Percentiles rank a stretch among this genome's conserved stretches.
Evolutionary conservation across 176 grass and related monocot species (phyloP).

Genomic region (Oryza coarctata): DNA sequence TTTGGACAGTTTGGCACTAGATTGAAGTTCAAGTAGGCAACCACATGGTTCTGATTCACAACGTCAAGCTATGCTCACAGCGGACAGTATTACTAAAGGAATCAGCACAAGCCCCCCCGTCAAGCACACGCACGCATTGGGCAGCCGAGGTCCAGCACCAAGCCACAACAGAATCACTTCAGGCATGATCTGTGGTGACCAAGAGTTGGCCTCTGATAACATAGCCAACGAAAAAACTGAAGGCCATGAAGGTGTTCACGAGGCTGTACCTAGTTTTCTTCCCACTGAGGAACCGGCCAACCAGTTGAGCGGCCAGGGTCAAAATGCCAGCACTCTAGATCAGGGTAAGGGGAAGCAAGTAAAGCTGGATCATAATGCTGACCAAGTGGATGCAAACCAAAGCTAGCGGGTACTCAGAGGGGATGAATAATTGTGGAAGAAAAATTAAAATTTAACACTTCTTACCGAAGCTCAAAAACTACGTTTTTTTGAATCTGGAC

Average conservation of each 20-base stretch:
- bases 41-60: slow-evolving; percentile 31
- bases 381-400: slow-evolving; percentile 15
- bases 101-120: neutral
- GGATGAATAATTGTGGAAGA: too few relatives aligned
- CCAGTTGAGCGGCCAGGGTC: neutral
- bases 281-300: neutral
- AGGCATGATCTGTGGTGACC: slow-evolving; percentile 16
- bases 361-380: slow-evolving; percentile 2
- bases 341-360: neutral
- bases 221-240: slow-evolving; percentile 22
- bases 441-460: too few relatives aligned
- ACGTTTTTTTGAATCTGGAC: too few relatives aligned
- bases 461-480: too few relatives aligned
- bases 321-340: slow-evolving; percentile 10
- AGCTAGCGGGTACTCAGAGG: slow-evolving; percentile 27
- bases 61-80: neutral
- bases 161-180: neutral
- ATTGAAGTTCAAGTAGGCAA: slow-evolving; percentile 18
- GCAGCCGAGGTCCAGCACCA: too few relatives aligned
- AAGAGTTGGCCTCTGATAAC: slow-evolving; percentile 2
- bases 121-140: neutral
- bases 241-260: slow-evolving; percentile 26
- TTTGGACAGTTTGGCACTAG: slow-evolving; percentile 15
- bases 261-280: slow-evolving; percentile 24
- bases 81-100: neutral